A percentile compares a stretch with the other conserved stretches of the same genome.
These are phyloP conservation scores for Brassica rapa DNA, from an alignment of 345 rosid species.

Conservation along the genomic window DNA sequence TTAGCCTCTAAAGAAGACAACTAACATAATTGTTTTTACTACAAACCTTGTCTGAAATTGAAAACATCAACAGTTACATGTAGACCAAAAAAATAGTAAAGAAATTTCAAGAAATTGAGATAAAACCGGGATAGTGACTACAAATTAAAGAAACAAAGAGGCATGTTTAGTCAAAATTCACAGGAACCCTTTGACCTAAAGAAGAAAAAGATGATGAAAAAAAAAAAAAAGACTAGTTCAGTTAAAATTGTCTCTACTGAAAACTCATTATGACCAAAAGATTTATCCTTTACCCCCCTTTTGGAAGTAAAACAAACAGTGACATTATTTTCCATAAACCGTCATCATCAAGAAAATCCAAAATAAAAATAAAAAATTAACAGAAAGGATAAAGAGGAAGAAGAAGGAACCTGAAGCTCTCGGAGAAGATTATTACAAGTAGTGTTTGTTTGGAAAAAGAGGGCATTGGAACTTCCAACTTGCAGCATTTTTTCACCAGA, in stretches of 20 bases:
- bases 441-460: constrained; percentile 61
- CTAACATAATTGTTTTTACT: background rate
- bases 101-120: background rate
- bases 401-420: constrained; percentile 85
- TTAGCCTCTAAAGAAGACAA: constrained; percentile 5
- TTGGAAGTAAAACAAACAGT: constrained; percentile 15
- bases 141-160: background rate
- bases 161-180: constrained; percentile 36
- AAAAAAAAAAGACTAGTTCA: constrained; percentile 31
- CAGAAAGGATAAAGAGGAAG: constrained; percentile 5
- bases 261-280: constrained; percentile 46
- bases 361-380: background rate
- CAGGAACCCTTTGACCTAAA: constrained; percentile 35
- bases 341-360: constrained; percentile 46
- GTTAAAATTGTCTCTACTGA: constrained; percentile 37
- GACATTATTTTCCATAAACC: constrained; percentile 19
- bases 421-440: constrained; percentile 72
- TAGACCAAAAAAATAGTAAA: background rate
- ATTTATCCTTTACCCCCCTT: constrained; percentile 38
- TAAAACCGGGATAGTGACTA: background rate
- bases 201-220: constrained; percentile 19
- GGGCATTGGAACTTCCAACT: constrained; percentile 56
- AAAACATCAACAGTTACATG: constrained; percentile 18
- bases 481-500: constrained; percentile 61
- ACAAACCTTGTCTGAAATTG: background rate